Evolutionary conservation across 495 filamentous ascomycete species (phyloP).

Genomic region (Talaromyces ruber): DNA sequence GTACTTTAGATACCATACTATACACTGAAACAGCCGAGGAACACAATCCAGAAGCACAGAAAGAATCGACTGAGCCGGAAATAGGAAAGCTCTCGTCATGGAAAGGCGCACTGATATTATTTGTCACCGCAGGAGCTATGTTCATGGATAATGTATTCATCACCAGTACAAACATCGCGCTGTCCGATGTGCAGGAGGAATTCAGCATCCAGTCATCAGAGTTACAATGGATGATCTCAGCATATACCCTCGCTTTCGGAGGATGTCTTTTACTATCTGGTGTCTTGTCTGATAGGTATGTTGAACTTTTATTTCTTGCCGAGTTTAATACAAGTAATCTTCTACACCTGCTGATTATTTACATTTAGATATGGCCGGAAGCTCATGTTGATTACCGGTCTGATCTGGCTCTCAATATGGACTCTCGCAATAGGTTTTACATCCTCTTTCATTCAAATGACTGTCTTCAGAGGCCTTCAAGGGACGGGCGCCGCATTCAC

Average conservation of each 20-base stretch:
- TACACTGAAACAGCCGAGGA: background rate
- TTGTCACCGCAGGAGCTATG: background rate
- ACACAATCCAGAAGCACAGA: background rate
- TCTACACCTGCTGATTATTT: background rate
- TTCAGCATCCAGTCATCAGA: background rate
- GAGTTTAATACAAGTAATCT: background rate
- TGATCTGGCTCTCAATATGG: background rate
- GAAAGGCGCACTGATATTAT: background rate
- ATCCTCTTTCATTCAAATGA: background rate
- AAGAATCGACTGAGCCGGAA: background rate
- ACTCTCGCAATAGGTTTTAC: background rate
- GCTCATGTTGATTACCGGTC: background rate
- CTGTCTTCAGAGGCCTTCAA: background rate
- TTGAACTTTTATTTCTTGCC: background rate
- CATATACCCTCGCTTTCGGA: background rate
- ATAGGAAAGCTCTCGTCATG: background rate
- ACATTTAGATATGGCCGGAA: background rate
- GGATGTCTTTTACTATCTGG: background rate
- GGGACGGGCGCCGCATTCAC: background rate
- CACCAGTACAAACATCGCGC: background rate
- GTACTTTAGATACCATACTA: background rate
- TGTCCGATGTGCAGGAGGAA: background rate
- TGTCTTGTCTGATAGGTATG: background rate
- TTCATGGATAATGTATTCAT: background rate
- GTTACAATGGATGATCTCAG: background rate